A percentile compares a stretch with the other conserved stretches of the same genome.
Conservation (phyloP, 306 rosid genomes). For the Prunus padus region DNA sequence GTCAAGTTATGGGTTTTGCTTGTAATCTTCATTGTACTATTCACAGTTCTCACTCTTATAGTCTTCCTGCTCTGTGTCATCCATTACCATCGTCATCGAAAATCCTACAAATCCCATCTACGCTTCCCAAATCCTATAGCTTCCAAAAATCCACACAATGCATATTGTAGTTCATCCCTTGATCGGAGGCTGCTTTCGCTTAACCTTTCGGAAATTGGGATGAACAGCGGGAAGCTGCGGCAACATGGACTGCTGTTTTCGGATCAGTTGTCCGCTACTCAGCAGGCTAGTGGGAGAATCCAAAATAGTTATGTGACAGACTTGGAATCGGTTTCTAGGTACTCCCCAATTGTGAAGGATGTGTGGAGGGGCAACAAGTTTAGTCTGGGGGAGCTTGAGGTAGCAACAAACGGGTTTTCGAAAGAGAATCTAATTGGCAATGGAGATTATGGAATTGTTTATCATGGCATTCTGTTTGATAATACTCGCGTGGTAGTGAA, state of each 20-base stretch:
- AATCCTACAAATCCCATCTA: conserved; percentile 19
- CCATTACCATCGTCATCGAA: conserved; percentile 17
- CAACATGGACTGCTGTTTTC: conserved; percentile 1
- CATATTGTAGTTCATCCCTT: conserved; percentile 29
- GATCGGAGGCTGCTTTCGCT: conserved; percentile 40
- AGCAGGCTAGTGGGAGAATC: background rate
- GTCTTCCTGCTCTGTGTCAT: conserved; percentile 17
- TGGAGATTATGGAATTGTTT: conserved; percentile 46
- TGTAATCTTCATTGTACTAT: background rate
- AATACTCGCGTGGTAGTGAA: conserved; percentile 47
- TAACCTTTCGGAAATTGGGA: conserved; percentile 26
- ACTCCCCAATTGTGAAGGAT: conserved; percentile 19
- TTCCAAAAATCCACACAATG: conserved; percentile 5
- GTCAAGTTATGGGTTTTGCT: conserved; percentile 47
- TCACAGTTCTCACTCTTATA: conserved; percentile 17
- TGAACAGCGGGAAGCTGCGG: conserved; percentile 20
- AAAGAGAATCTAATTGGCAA: conserved; percentile 42
- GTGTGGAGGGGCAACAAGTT: conserved; percentile 30
- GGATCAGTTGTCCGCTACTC: background rate
- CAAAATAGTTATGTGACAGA: conserved; percentile 15
- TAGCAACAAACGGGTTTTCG: conserved; percentile 48
- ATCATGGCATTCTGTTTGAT: conserved; percentile 49
- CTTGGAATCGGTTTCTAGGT: conserved; percentile 20
- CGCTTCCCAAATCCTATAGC: conserved; percentile 28
- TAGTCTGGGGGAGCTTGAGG: conserved; percentile 39